Evolutionary conservation across 2,329 filamentous ascomycete species (phyloP).

Genomic region (Allantophomopsis lycopodina): DNA sequence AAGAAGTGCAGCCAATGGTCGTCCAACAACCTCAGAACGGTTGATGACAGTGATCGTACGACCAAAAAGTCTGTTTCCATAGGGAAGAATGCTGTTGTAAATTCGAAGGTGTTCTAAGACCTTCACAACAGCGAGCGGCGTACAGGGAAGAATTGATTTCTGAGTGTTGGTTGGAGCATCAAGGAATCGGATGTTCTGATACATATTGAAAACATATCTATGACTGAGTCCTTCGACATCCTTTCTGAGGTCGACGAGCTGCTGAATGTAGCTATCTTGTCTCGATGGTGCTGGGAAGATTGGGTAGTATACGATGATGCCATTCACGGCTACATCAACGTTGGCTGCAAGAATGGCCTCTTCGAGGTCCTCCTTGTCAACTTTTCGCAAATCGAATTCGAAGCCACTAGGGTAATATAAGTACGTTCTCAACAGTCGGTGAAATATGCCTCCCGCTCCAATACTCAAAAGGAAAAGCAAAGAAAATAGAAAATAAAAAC

Average conservation of each 20-base stretch:
- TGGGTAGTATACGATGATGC: slow-evolving; percentile 94
- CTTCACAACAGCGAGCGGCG: slow-evolving; percentile 90
- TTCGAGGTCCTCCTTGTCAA: slow-evolving; percentile 81
- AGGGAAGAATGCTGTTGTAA: slow-evolving; percentile 88
- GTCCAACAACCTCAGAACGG: slow-evolving; percentile 86
- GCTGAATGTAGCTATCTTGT: slow-evolving; percentile 91
- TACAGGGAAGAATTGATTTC: slow-evolving; percentile 92
- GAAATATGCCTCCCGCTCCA: too few species aligned
- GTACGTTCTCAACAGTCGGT: too few species aligned
- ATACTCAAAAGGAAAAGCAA: too few species aligned
- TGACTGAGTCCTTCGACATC: slow-evolving; percentile 94
- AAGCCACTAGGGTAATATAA: slow-evolving; percentile 52
- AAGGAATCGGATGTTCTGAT: slow-evolving; percentile 92
- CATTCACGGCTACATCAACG: slow-evolving; percentile 61
- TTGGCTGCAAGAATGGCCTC: slow-evolving; percentile 81
- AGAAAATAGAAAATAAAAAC: too few species aligned
- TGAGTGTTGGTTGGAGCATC: slow-evolving; percentile 63
- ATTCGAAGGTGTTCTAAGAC: slow-evolving; percentile 91
- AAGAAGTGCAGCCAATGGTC: slow-evolving; percentile 80
- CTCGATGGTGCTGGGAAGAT: slow-evolving; percentile 68
- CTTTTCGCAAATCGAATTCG: slow-evolving; percentile 69
- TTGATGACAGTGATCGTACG: slow-evolving; percentile 96
- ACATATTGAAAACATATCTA: slow-evolving; percentile 97
- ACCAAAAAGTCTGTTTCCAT: slow-evolving; percentile 85
- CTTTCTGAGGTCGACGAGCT: slow-evolving; percentile 79